Conservation (phyloP, 140 eudicot genomes). For the Artemisia princeps region DNA sequence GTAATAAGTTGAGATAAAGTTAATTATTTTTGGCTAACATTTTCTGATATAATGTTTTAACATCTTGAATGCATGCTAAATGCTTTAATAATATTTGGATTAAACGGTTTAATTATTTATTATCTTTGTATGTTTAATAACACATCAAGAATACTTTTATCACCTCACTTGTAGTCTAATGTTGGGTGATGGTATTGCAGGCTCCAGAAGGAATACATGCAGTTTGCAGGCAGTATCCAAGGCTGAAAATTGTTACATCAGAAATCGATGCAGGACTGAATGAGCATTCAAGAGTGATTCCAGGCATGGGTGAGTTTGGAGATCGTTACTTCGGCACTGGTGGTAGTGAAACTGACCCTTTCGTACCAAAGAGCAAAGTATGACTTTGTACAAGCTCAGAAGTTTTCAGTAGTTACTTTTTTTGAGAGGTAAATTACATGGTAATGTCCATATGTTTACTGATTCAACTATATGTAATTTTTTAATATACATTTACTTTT, state of each 20-base stretch:
- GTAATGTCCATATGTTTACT: not conserved
- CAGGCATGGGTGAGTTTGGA: constrained; percentile 95
- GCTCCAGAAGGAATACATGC: constrained; percentile 83
- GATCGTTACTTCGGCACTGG: constrained; percentile 88
- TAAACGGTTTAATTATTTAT: too few species aligned
- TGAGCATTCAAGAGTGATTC: constrained; percentile 56
- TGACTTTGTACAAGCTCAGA: constrained; percentile 1
- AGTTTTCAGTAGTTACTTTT: constrained; percentile 1
- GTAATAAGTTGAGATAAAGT: too few species aligned
- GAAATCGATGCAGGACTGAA: constrained; percentile 64
- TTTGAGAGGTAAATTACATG: not conserved
- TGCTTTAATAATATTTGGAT: too few species aligned
- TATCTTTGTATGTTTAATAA: too few species aligned
- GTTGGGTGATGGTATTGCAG: constrained; percentile 32
- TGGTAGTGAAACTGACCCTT: constrained; percentile 16
- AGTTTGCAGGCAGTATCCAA: constrained; percentile 62
- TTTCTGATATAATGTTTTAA: too few species aligned
- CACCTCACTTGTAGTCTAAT: not conserved
- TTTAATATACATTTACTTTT: too few species aligned
- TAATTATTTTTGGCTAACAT: too few species aligned
- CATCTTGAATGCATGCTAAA: too few species aligned
- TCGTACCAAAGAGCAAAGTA: constrained; percentile 21
- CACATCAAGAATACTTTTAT: too few species aligned
- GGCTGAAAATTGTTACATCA: constrained; percentile 75
- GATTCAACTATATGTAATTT: too few species aligned